Base-by-base conservation (phyloP, 164 flowering plant genomes). In the Tinospora cordifolia region DNA sequence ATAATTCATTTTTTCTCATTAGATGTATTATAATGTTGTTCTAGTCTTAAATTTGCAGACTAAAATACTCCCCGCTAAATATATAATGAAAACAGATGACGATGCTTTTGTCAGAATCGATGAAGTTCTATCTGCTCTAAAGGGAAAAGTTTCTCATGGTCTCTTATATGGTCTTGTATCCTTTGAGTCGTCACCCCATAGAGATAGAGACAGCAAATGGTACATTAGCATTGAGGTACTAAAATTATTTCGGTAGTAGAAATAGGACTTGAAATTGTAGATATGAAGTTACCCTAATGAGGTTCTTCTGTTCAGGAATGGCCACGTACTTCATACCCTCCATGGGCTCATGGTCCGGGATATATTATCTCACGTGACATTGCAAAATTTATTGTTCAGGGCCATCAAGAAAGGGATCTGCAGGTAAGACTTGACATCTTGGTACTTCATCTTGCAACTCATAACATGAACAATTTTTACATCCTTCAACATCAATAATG, bases 321-420 rank as follows among this genome's bases (percentile, higher is more conserved):
- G 97, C 92, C 93, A 6, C 79, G 81, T 74, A 67, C 77, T 36
- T 3, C 73, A 41, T 93, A 86, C 79, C 98, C 97, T 3, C 93
- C 97, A 51, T 93, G 97, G 98, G 97, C 98, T 8, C 98, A 93
- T 80, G 98, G 96, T 65, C 98, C 97, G 8, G 97, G 98, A 38
- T 93, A 90, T 75, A 79, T 91, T 24, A 77, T 93, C 60, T 87
- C 97, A 24, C 80, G 88, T 25, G 97, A 89, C 76, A 82, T 91
- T 46, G 98, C 96, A 25, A 91, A 87, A 70, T 88, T 85, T 65
- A 85, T 93, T 73, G 92, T 86, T 44, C 82, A 65, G 62, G 89
- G 91, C 67, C 95, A 89, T 75, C 83, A 80, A 36, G 72, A 81
- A 65, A 77, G 83, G 68, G 74, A 73, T 47, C 92, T 93, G 38